Percentiles rank a stretch among this genome's conserved stretches.
Conservation (phyloP, 2,329 filamentous ascomycete species). For the Apiospora malaysiana region DNA sequence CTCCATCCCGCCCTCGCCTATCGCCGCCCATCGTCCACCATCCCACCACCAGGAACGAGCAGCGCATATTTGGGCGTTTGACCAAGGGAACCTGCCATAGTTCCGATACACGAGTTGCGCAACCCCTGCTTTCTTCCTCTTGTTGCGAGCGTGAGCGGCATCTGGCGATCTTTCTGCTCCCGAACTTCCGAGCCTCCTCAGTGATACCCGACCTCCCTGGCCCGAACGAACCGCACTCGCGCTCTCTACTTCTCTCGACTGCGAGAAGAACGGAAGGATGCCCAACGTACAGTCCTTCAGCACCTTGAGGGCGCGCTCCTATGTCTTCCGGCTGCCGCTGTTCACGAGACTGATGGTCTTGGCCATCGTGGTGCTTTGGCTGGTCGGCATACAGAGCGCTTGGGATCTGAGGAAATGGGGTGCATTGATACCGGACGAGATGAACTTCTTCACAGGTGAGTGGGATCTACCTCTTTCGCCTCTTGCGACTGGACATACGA, state of each 20-base stretch:
- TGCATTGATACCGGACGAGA: slow-evolving; percentile 76
- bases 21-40: not conserved
- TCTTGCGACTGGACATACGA: not conserved
- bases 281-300: slow-evolving; percentile 62
- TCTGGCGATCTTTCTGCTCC: not conserved
- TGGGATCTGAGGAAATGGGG: slow-evolving; percentile 82
- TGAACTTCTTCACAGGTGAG: slow-evolving; percentile 74
- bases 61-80: slow-evolving; percentile 5
- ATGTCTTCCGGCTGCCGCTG: slow-evolving; percentile 83
- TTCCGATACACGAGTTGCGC: not conserved
- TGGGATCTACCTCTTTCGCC: slow-evolving; percentile 30
- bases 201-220: not conserved
- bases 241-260: not conserved
- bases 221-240: not conserved
- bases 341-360: slow-evolving; percentile 77
- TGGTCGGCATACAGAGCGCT: slow-evolving; percentile 69
- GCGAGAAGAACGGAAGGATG: slow-evolving; percentile 33
- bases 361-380: slow-evolving; percentile 72
- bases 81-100: not conserved
- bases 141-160: not conserved
- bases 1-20: slow-evolving; percentile 8
- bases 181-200: not conserved
- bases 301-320: slow-evolving; percentile 76
- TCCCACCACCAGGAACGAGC: not conserved
- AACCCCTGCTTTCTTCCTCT: not conserved